phyloP scores from a whole-genome alignment of 2,329 filamentous ascomycete species.

The Hymenoscyphus albidus region DNA sequence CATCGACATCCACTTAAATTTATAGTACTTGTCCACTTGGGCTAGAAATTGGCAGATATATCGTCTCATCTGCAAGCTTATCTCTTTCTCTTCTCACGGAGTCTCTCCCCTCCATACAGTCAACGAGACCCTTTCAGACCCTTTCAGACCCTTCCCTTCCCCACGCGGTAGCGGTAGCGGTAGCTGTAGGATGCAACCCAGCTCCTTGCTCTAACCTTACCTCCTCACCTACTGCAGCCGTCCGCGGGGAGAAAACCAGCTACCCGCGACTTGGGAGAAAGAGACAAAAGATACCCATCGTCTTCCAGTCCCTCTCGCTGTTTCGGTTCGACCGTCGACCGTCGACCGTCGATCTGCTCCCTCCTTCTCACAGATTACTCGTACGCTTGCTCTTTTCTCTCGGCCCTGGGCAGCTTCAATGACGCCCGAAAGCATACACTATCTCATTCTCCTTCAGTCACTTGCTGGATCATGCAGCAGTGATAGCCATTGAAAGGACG shows the following conservation, averaged over 20 bases:
- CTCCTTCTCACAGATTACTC: not conserved
- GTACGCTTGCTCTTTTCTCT: not conserved
- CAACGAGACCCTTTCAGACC: no score
- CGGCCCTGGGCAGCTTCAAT: constrained; percentile 24
- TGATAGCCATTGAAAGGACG: constrained; percentile 25
- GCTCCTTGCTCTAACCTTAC: no score
- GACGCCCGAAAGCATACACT: constrained; percentile 28
- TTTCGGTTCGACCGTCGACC: not conserved
- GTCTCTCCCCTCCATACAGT: not conserved
- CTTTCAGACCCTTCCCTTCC: no score
- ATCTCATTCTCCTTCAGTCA: constrained; percentile 33
- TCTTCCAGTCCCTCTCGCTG: no score
- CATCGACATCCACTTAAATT: no score
- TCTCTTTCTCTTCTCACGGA: constrained; percentile 5
- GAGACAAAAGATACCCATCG: no score
- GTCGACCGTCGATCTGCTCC: not conserved
- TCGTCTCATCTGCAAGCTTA: constrained; percentile 18
- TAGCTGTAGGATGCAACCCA: no score
- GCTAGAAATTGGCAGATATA: constrained; percentile 5
- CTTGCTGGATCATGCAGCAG: constrained; percentile 28
- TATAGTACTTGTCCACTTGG: not conserved
- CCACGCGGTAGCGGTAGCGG: no score
- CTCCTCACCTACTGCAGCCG: no score
- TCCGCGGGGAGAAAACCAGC: no score
- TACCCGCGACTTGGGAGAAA: no score